Evolutionary conservation across 305 asterid species (phyloP).

Genomic region (Fraxinus floribunda): DNA sequence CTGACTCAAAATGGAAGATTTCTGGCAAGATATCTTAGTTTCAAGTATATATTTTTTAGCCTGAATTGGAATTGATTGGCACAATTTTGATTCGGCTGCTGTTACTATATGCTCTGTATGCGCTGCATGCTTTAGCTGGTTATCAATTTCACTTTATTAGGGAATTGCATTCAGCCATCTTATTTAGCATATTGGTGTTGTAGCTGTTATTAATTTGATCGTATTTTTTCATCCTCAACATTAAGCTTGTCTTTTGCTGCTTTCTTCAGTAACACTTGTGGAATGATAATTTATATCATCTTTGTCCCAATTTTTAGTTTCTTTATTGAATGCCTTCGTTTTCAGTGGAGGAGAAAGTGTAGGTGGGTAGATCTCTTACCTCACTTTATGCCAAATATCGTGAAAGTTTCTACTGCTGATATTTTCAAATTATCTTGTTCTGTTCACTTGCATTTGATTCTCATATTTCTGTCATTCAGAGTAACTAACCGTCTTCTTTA

Average conservation of each 20-base stretch:
- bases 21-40: not conserved
- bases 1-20: not conserved
- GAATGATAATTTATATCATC: not conserved
- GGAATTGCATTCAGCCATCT: not conserved
- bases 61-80: not conserved
- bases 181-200: not conserved
- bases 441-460: constrained; percentile 13
- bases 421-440: not conserved
- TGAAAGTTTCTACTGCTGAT: not conserved
- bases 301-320: not conserved
- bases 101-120: not conserved
- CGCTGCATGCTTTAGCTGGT: not conserved
- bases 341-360: not conserved
- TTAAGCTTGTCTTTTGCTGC: not conserved
- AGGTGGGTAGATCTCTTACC: not conserved
- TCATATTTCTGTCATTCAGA: not conserved
- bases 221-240: not conserved
- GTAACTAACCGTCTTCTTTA: not conserved
- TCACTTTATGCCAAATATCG: not conserved
- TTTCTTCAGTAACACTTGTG: not conserved
- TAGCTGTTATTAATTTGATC: not conserved
- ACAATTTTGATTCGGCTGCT: constrained; percentile 2
- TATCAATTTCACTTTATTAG: not conserved
- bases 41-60: not conserved
- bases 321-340: not conserved